Base-by-base conservation (phyloP, 129 eudicot species). In the Centrapalus pauciflorus region DNA sequence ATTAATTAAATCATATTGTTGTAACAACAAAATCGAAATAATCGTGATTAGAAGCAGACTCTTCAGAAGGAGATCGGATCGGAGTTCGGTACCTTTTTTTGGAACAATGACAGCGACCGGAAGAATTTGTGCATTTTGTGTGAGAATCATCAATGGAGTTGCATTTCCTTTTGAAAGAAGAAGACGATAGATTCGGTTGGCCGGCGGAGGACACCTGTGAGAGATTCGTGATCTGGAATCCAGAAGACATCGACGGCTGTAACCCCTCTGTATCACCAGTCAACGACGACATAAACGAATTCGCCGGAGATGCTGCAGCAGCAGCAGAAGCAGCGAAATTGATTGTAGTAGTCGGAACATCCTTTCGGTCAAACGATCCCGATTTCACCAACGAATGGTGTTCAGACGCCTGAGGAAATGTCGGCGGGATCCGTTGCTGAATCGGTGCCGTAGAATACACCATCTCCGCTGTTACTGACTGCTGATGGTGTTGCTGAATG, bases 101-200 rank as follows among this genome's bases (percentile, higher is more conserved):
- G 0, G 95, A 82, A 30, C 99, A 94, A 70, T 94, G 97, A 77
- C 99, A 94, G 6, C 97, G 83, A 4, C 90, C 82, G 12, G 85
- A 82, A 5, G 97, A 81, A 13, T 73, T 80, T 0, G 85, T 80
- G 46, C 99, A 92, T 77, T 86, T 89, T 3, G 38, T 66, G 17
- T 69, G 76, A 9, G 93, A 66, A 78, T 94, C 96, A 26, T 86
- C 97, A 71, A 82, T 67, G 11, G 97, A 89, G 38, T 79, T 82
- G 43, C 99, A 91, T 84, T 86, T 89, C 65, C 99, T 46, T 77
- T 94, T 94, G 37, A 86, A 84, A 34, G 99, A 94, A 14, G 95
- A 80, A 4, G 90, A 67, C 0, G 94, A 87, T 3, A 72, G 74
- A 35, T 93, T 93, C 16, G 93, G 97, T 24, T 83, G 77, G 0